Evolutionary conservation across 2,329 filamentous ascomycete genomes (phyloP).

Genomic region (Fusarium sp.): DNA sequence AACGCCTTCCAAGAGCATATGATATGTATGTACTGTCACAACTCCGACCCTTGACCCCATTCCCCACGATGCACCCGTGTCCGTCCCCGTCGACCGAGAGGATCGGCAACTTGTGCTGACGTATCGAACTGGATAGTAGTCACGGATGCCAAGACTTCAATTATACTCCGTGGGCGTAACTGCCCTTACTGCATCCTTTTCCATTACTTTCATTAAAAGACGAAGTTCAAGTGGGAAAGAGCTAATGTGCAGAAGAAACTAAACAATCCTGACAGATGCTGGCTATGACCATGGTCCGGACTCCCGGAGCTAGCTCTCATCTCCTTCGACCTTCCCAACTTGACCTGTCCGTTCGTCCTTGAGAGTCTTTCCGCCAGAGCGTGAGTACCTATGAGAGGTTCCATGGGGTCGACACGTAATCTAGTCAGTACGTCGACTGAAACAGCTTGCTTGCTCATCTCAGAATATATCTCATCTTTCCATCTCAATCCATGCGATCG

Average conservation of each 20-base stretch:
- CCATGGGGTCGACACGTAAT: background rate
- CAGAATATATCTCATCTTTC: background rate
- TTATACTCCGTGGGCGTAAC: background rate
- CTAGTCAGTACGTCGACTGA: background rate
- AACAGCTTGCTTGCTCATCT: constrained; percentile 2
- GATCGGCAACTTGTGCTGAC: constrained; percentile 14
- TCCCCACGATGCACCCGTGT: constrained; percentile 28
- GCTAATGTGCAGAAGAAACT: background rate
- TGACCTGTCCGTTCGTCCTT: constrained; percentile 18
- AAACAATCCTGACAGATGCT: background rate
- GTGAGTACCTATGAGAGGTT: background rate
- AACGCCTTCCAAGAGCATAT: background rate
- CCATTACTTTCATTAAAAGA: background rate
- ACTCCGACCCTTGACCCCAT: constrained; percentile 4
- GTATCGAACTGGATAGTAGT: background rate
- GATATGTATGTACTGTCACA: background rate
- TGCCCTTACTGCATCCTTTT: too few relatives aligned
- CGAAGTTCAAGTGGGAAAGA: background rate
- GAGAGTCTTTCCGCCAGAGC: background rate
- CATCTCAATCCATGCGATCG: background rate
- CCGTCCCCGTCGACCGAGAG: constrained; percentile 46
- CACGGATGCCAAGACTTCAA: background rate
- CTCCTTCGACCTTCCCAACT: background rate
- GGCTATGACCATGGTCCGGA: background rate
- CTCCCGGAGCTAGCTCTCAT: constrained; percentile 2